Percentiles rank a stretch among this genome's conserved stretches.
Conservation (phyloP, 2,329 filamentous ascomycete species). For the Leptodontidium sp. region DNA sequence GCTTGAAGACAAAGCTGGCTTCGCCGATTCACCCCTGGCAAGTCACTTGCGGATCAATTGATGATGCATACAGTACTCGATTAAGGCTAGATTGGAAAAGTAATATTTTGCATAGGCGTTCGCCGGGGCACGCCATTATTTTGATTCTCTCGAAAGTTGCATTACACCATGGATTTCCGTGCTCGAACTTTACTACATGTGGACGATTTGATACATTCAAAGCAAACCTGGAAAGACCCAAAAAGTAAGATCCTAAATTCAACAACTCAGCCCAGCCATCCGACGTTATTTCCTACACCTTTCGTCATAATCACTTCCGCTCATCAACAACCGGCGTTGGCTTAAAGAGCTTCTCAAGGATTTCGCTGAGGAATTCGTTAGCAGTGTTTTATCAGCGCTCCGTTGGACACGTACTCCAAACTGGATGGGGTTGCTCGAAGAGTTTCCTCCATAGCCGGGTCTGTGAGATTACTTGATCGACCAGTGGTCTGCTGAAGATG, state of each 20-base stretch:
- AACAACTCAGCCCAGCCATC: conserved; percentile 13
- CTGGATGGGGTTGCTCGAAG: conserved; percentile 20
- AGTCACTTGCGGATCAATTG: no score
- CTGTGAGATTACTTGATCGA: conserved; percentile 25
- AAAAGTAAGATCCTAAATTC: conserved; percentile 11
- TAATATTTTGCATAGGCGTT: conserved; percentile 18
- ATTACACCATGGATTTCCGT: conserved; percentile 20
- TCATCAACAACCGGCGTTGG: conserved; percentile 8
- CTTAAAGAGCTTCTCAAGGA: conserved; percentile 11
- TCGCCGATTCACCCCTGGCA: no score
- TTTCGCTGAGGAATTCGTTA: background rate
- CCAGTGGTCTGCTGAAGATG: conserved; percentile 26
- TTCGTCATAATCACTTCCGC: no score
- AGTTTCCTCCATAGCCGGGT: conserved; percentile 25
- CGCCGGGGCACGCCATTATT: no score
- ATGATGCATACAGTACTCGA: conserved; percentile 19
- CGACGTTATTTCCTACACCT: conserved; percentile 1
- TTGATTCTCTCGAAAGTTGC: no score
- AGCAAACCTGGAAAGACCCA: conserved; percentile 15
- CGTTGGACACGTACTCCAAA: conserved; percentile 15
- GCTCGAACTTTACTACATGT: conserved; percentile 13
- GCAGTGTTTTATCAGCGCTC: conserved; percentile 4
- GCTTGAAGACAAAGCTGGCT: conserved; percentile 24
- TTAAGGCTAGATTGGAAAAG: conserved; percentile 20
- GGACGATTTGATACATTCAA: conserved; percentile 17